phyloP scores from a whole-genome alignment of 2,329 filamentous ascomycete species.

The Cladophialophora bantiana region DNA sequence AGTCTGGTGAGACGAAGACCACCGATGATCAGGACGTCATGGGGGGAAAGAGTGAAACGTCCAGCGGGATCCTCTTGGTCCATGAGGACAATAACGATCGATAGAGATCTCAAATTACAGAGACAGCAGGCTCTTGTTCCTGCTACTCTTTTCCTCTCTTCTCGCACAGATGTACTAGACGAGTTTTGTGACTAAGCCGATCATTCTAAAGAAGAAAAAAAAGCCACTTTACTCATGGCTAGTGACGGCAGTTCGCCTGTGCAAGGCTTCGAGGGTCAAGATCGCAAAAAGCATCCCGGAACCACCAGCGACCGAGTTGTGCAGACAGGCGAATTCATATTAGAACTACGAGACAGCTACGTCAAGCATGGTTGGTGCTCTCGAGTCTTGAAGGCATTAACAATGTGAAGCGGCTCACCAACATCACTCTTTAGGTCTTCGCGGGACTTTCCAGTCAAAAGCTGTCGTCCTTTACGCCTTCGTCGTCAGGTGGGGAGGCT shows the following conservation, averaged over 20 bases:
- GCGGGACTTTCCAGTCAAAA: slow-evolving; percentile 56
- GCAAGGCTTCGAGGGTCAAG: neutral
- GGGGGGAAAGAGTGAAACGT: neutral
- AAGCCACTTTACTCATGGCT: neutral
- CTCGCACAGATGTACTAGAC: neutral
- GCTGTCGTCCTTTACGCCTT: slow-evolving; percentile 61
- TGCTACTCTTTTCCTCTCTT: neutral
- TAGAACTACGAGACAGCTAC: slow-evolving; percentile 14
- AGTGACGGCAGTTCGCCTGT: neutral
- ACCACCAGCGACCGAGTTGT: neutral
- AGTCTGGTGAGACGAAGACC: neutral
- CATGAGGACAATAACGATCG: slow-evolving; percentile 4
- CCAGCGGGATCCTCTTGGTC: neutral
- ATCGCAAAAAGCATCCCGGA: neutral
- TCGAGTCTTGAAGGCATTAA: neutral
- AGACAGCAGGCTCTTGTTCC: neutral
- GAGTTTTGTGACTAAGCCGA: neutral
- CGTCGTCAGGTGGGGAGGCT: slow-evolving; percentile 59
- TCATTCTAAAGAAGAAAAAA: neutral
- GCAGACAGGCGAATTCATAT: neutral
- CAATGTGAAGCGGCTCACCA: neutral
- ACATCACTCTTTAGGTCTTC: slow-evolving; percentile 47
- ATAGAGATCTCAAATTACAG: neutral
- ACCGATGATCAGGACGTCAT: slow-evolving; percentile 4
- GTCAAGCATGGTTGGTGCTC: slow-evolving; percentile 16